phyloP scores from a whole-genome alignment of 495 filamentous ascomycete species.

The Pseudevernia furfuracea region DNA sequence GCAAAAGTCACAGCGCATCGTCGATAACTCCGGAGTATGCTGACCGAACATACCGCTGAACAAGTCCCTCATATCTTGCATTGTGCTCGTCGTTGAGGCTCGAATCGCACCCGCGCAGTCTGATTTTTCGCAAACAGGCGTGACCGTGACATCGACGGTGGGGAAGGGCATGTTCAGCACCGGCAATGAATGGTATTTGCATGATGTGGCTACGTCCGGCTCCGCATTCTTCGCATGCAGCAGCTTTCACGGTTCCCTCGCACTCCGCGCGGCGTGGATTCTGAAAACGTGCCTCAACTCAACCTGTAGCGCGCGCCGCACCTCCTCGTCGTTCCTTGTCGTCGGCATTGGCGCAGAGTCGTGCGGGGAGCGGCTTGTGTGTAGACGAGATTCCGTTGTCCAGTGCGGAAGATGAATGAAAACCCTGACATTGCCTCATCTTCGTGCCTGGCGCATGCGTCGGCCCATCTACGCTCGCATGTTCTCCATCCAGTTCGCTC shows the following conservation, averaged over 20 bases:
- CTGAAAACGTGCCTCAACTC: not conserved
- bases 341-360: no score
- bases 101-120: not conserved
- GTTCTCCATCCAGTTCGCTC: not conserved
- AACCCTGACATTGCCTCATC: no score
- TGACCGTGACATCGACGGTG: not conserved
- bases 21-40: not conserved
- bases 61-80: not conserved
- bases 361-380: no score
- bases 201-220: not conserved
- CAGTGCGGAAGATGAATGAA: no score
- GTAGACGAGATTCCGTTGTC: no score
- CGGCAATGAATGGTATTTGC: not conserved
- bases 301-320: not conserved
- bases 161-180: not conserved
- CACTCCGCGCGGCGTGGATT: not conserved
- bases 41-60: not conserved
- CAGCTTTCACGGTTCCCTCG: not conserved
- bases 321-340: not conserved
- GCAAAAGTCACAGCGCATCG: not conserved
- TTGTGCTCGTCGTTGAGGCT: not conserved
- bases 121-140: not conserved
- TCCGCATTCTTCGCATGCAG: not conserved
- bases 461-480: not conserved
- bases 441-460: not conserved